These are phyloP conservation scores for Naganishia cerealis DNA, from an alignment of 1,284 basidiomycete species.

Conservation along the genomic window DNA sequence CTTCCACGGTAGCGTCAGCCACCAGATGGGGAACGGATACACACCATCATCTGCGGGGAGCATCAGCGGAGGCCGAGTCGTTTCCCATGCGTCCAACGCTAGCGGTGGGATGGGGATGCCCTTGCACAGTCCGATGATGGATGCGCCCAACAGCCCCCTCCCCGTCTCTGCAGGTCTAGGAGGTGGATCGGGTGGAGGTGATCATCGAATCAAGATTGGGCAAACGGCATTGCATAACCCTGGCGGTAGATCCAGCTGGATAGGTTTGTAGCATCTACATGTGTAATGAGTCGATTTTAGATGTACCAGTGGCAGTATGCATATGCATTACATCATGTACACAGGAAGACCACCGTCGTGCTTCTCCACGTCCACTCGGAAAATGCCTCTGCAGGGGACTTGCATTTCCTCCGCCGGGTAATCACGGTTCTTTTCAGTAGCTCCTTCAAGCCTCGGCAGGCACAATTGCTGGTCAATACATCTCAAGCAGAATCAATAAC, in stretches of 20 bases:
- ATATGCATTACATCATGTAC: background rate
- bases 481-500: too few relatives aligned
- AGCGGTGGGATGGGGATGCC: constrained; percentile 28
- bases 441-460: too few relatives aligned
- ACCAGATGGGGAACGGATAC: constrained; percentile 24
- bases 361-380: too few relatives aligned
- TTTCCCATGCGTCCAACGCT: constrained; percentile 29
- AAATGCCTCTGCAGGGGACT: too few relatives aligned
- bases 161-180: constrained; percentile 28
- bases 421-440: too few relatives aligned
- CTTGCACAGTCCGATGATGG: constrained; percentile 54
- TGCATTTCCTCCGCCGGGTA: too few relatives aligned
- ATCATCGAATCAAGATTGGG: constrained; percentile 74
- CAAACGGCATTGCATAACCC: constrained; percentile 89
- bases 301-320: background rate
- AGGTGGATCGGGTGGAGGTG: constrained; percentile 50
- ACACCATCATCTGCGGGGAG: constrained; percentile 25
- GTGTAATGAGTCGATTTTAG: background rate
- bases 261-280: constrained; percentile 64
- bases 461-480: too few relatives aligned
- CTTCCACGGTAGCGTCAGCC: constrained; percentile 40
- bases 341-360: too few relatives aligned
- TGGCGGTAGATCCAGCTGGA: constrained; percentile 84
- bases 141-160: constrained; percentile 53
- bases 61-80: constrained; percentile 26